Evolutionary conservation across 2,329 filamentous ascomycete genomes (phyloP), one percentile per base, ranked within the genome.

Genomic region (Fusarium nygamai): DNA sequence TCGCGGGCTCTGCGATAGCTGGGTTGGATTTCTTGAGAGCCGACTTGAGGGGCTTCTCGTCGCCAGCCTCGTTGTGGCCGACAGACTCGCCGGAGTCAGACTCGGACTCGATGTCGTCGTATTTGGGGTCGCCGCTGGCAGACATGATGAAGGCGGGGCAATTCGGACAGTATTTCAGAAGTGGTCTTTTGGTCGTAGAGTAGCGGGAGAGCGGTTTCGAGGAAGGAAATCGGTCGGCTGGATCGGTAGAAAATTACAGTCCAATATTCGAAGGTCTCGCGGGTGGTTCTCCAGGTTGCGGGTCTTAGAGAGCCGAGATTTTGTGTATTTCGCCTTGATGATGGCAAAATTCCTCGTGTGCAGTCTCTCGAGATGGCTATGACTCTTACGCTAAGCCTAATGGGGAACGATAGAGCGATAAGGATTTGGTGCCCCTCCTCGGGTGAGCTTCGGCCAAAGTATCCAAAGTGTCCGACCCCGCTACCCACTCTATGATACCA

Each of bases 31-130:
- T 95, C 89, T 98, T 98, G 85, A 98, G 86, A 33, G 94, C 92
- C 51, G 95, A 94, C 89, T 97, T 97, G 80, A 91, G 84, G 64
- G 90, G 89, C 88, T 93, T 92, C 79, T 92, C 89, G 74, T 92
- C 88, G 76, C 86, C 84, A 71, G 86, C 86, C 59, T 89, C 88
- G 69, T 90, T 86, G 69, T 89, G 85, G 76, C 91, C 87, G 73
- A 90, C 82, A 64, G 91, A 92, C 81, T 94, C 93, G 80, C 85
- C 89, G 57, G 88, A 90, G 81, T 89, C 88, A 59, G 89, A 91
- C 77, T 94, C 92, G 74, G 92, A 92, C 81, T 94, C 92, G 79
- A 94, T 89, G 80, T 94, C 92, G 83, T 94, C 90, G 83, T 90
- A 90, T 83, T 90, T 92, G 82, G 78, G 82, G 77, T 93, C 90